Evolutionary conservation across 306 rosid species (phyloP), one percentile per base, ranked within the genome.

Genomic region (Aeschynomene evenia): DNA sequence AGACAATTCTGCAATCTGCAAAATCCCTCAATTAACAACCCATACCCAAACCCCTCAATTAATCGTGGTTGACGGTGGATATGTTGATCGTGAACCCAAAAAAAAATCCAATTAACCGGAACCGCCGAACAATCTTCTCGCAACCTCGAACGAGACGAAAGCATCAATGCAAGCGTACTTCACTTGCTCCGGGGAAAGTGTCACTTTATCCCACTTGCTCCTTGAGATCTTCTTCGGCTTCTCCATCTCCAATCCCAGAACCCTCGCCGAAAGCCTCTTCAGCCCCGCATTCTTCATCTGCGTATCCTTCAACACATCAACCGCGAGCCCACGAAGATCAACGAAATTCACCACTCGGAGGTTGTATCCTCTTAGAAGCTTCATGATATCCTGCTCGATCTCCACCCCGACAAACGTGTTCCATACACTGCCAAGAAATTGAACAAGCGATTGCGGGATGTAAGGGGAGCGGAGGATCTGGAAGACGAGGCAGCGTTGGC

Each of bases 111-210:
- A n/a, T n/a, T n/a, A n/a, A n/a, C n/a, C n/a, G n/a, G n/a, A n/a
- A n/a, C n/a, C n/a, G n/a, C n/a, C n/a, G n/a, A n/a, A n/a, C n/a
- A n/a, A n/a, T n/a, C n/a, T n/a, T n/a, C n/a, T 9, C 42, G 13
- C 77, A 22, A 72, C 43, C 33, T 61, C 70, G 18, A 22, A 72
- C 1, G 70, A 62, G 9, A 72, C 14, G 1, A 63, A 73, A 1
- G 78, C 72, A 51, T 73, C 78, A 11, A 63, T 2, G 23, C 48
- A 63, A 13, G 78, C 78, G 45, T 73, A 73, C 18, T 52, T 62
- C 16, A 80, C 84, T 78, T 80, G 81, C 2, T 2, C 13, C 0
- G 21, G 4, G 43, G 4, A 29, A 7, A 80, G 81, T 75, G 56
- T 21, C 9, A 1, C 12, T 23, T 51, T 51, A 7, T 69, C 80